Evolutionary conservation across 1,139 yeast genomes (phyloP).

Genomic region (Yamadazyma atmosphaerica): DNA sequence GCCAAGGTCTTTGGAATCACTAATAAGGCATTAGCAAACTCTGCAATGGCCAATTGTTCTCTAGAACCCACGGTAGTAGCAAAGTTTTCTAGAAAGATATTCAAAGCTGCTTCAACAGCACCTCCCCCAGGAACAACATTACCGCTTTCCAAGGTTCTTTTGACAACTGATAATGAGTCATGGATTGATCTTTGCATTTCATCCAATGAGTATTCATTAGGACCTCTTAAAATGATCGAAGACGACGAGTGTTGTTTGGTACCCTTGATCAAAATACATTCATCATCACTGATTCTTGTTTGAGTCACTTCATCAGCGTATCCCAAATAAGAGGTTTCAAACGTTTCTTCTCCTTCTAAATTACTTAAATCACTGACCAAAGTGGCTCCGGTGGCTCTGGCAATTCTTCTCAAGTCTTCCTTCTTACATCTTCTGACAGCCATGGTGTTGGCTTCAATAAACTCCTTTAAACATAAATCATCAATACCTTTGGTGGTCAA

Average conservation of each 20-base stretch:
- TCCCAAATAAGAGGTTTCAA: constrained; percentile 85
- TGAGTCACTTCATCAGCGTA: constrained; percentile 91
- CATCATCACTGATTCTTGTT: constrained; percentile 92
- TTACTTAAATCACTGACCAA: constrained; percentile 84
- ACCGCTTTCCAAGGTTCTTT: constrained; percentile 94
- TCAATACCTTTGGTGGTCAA: constrained; percentile 98
- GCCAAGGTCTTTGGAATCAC: constrained; percentile 97
- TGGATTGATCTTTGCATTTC: constrained; percentile 98
- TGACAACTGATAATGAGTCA: constrained; percentile 92
- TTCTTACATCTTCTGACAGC: constrained; percentile 98
- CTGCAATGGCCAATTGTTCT: constrained; percentile 97
- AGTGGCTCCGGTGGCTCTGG: constrained; percentile 97
- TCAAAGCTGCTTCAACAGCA: constrained; percentile 94
- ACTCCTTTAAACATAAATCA: constrained; percentile 91
- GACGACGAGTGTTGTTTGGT: constrained; percentile 92
- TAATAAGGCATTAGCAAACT: constrained; percentile 87
- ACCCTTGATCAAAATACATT: constrained; percentile 92
- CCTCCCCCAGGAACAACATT: constrained; percentile 98
- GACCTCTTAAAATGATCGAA: constrained; percentile 91
- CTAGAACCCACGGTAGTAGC: constrained; percentile 98
- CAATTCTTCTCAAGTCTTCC: constrained; percentile 94
- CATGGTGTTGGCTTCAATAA: constrained; percentile 94
- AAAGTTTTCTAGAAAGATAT: constrained; percentile 92
- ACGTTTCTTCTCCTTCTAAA: constrained; percentile 96
- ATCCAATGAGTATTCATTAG: constrained; percentile 93